phyloP scores from a whole-genome alignment of 2,329 filamentous ascomycete species.

The Diaporthe velutina region DNA sequence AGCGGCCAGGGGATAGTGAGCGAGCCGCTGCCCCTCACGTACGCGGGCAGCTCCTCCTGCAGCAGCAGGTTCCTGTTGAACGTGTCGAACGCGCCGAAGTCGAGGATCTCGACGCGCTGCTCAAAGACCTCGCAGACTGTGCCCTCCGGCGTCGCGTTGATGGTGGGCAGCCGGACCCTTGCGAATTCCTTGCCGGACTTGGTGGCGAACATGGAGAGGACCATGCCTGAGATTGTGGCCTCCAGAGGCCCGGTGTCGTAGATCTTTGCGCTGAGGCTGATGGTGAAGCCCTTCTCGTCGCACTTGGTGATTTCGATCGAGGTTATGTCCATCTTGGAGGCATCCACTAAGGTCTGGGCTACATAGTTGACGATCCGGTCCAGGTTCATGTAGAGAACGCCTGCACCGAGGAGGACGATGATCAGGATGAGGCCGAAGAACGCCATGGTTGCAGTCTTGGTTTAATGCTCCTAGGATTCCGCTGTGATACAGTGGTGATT shows the following conservation, averaged over 20 bases:
- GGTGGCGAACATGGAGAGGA: conserved; percentile 25
- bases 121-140: conserved; percentile 18
- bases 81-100: conserved; percentile 16
- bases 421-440: conserved; percentile 14
- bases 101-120: conserved; percentile 30
- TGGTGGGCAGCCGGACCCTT: not conserved
- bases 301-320: conserved; percentile 23
- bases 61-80: conserved; percentile 33
- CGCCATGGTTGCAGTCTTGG: not conserved
- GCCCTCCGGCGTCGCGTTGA: conserved; percentile 26
- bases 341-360: conserved; percentile 21
- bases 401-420: conserved; percentile 5
- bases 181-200: conserved; percentile 23
- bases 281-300: conserved; percentile 16
- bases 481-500: not conserved
- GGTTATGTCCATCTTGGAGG: conserved; percentile 31
- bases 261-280: conserved; percentile 28
- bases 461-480: not conserved
- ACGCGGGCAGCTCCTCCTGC: conserved; percentile 28
- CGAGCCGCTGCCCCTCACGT: conserved; percentile 15
- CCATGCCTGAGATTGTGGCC: conserved; percentile 30
- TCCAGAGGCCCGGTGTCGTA: conserved; percentile 29
- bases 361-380: conserved; percentile 19
- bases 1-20: conserved; percentile 15
- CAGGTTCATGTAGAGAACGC: conserved; percentile 4